phyloP scores from a whole-genome alignment of 306 rosid genomes.

The Alnus rubra region DNA sequence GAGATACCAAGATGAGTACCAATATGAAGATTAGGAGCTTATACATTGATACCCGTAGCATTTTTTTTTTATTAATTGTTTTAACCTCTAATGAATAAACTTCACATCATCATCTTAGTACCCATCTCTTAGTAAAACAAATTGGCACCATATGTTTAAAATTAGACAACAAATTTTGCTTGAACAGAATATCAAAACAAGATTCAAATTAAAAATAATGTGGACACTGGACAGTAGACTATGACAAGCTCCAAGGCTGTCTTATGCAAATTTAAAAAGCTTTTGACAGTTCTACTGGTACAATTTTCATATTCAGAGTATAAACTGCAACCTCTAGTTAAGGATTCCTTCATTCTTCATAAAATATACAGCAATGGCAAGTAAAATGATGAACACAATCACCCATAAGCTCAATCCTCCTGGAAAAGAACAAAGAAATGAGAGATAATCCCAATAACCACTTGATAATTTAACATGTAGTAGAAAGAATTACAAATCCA shows the following conservation, averaged over 20 bases:
- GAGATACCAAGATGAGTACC: no score
- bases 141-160: no score
- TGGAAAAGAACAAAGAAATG: conserved; percentile 25
- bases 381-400: conserved; percentile 53
- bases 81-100: no score
- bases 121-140: no score
- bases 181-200: no score
- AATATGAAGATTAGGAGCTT: no score
- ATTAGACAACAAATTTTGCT: no score
- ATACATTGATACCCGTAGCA: no score
- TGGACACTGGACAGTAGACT: no score
- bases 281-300: not conserved
- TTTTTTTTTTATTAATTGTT: no score
- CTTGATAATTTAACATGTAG: not conserved
- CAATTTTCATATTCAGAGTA: not conserved
- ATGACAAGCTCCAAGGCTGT: not conserved
- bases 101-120: no score
- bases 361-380: conserved; percentile 67
- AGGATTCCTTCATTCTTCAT: conserved; percentile 36
- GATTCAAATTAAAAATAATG: no score
- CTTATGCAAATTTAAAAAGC: not conserved
- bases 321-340: conserved; percentile 24
- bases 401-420: conserved; percentile 77
- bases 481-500: not conserved
- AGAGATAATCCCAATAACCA: conserved; percentile 1